Conservation (phyloP, 2,329 filamentous ascomycete genomes). For the Paraphoma sp. region DNA sequence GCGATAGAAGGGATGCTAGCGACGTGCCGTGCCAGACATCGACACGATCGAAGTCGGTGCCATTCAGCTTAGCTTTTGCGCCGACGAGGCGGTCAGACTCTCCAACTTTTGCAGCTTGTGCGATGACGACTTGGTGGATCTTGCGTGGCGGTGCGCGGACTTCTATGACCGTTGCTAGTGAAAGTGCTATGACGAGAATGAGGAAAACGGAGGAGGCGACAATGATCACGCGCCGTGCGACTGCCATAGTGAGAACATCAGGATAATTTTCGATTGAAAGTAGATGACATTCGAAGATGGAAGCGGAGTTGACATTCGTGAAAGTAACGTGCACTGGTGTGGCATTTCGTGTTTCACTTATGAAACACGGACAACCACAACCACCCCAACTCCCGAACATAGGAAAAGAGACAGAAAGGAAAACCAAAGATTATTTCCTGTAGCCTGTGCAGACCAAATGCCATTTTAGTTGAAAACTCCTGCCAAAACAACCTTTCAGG, state of each 20-base stretch:
- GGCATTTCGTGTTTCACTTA: slow-evolving; percentile 28
- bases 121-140: slow-evolving; percentile 29
- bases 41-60: slow-evolving; percentile 36
- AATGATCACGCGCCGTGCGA: slow-evolving; percentile 28
- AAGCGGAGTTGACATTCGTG: slow-evolving; percentile 1
- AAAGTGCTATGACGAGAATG: slow-evolving; percentile 37
- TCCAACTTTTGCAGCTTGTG: slow-evolving; percentile 33
- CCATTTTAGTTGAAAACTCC: too few species aligned
- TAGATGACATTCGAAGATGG: not conserved
- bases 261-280: not conserved
- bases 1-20: slow-evolving; percentile 4
- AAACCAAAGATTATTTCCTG: too few species aligned
- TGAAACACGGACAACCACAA: slow-evolving; percentile 13
- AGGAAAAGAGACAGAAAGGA: too few species aligned
- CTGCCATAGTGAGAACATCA: slow-evolving; percentile 20
- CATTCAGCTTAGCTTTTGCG: slow-evolving; percentile 35
- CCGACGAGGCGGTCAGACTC: slow-evolving; percentile 21
- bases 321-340: slow-evolving; percentile 5
- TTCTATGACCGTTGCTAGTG: slow-evolving; percentile 36
- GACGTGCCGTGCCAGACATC: slow-evolving; percentile 32
- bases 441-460: too few species aligned
- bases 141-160: slow-evolving; percentile 29
- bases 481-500: too few species aligned
- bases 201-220: slow-evolving; percentile 31
- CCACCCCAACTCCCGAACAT: too few species aligned